Percentiles rank a stretch among this genome's conserved stretches.
phyloP scores from a whole-genome alignment of 2,329 filamentous ascomycete genomes.

The Epichloe uncinata region DNA sequence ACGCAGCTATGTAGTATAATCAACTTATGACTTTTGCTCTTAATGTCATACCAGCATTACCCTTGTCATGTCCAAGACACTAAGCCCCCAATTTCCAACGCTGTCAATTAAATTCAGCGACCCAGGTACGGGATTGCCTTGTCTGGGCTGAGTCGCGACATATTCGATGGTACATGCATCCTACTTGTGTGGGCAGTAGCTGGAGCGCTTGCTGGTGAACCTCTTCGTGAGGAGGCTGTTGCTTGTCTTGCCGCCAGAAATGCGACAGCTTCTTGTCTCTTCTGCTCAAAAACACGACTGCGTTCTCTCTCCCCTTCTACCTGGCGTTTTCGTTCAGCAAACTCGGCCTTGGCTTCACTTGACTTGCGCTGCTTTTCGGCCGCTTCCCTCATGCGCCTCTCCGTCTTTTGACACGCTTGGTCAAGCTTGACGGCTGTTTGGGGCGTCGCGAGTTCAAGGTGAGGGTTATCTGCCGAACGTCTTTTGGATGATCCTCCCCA shows the following conservation, averaged over 20 bases:
- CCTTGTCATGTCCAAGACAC: neutral
- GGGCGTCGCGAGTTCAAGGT: constrained; percentile 23
- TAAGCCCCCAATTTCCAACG: no score
- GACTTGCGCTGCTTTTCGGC: constrained; percentile 27
- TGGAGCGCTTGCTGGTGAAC: constrained; percentile 17
- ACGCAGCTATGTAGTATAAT: no score
- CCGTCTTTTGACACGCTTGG: constrained; percentile 30
- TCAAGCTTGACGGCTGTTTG: constrained; percentile 33
- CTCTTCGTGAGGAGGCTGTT: constrained; percentile 14
- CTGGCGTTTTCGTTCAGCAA: constrained; percentile 25
- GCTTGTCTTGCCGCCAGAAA: constrained; percentile 21
- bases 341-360: constrained; percentile 31
- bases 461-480: constrained; percentile 17
- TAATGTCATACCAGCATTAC: neutral
- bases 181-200: constrained; percentile 8
- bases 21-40: no score
- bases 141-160: constrained; percentile 8
- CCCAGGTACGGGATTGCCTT: neutral
- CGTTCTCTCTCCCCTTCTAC: constrained; percentile 37
- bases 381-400: constrained; percentile 29
- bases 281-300: constrained; percentile 35
- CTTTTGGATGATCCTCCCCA: constrained; percentile 40
- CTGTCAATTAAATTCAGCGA: neutral
- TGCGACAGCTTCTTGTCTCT: constrained; percentile 31
- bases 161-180: constrained; percentile 6